Evolutionary conservation across 208 protist species (phyloP), one percentile per base, ranked within the genome.

Genomic region (Wallacemonas collosoma): DNA sequence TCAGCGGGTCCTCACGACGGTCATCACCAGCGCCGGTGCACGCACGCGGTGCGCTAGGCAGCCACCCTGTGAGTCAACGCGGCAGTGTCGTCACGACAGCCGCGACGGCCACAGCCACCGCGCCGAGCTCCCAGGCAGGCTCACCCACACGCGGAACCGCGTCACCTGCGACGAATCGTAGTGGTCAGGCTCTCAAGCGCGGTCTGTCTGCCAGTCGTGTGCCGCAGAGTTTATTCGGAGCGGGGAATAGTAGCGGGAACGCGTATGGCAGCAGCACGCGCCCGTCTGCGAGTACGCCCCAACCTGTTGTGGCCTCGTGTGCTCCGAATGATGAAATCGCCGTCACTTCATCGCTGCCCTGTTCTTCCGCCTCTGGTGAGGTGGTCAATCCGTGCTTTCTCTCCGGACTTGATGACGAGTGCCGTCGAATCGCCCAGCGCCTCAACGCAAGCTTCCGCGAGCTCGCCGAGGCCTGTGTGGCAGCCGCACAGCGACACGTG

Each of bases 351-450:
- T 36, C 61, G 2, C 12, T 26, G 61, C 12, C 26, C 51, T n/a
- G 8, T 39, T 6, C 61, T 40, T 40, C 61, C 67, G 39, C 48
- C 44, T 9, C 11, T 2, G 60, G 17, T 15, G 53, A 36, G 11
- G 15, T 67, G 71, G 50, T 50, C 64, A 48, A 61, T 65, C 56
- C 66, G 14, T 15, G 48, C 35, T 68, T 82, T 3, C 50, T 89
- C 48, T 56, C 55, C 5, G 58, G 76, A 48, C 64, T 76, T 55
- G 83, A 89, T 45, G 53, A 63, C 1, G 72, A 78, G 55, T 87
- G 85, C 62, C 58, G 74, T 17, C 72, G 60, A 38, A 78, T 83
- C 15, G 75, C 80, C 39, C 60, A 69, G 7, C 51, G 62, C 4
- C 54, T 81, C 43, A 76, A 81, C 60, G 35, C 3, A 8, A 58